Conservation (phyloP, 2,329 filamentous ascomycete genomes). For the Apiospora pterosperma region DNA sequence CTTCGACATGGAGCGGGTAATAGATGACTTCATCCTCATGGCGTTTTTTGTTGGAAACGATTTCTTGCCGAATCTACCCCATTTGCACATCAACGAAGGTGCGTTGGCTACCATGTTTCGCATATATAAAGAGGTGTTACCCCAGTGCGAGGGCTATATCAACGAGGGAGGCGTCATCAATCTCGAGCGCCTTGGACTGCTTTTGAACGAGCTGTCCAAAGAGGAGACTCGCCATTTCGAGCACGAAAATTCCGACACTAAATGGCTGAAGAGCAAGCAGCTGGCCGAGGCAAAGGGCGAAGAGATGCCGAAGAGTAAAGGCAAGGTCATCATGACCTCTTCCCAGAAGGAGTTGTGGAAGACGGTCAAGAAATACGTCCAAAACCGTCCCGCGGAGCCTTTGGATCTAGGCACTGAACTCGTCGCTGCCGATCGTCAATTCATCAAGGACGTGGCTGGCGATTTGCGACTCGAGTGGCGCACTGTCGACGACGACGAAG, state of each 20-base stretch:
- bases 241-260: slow-evolving; percentile 79
- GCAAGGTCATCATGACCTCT: slow-evolving; percentile 71
- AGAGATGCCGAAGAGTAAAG: slow-evolving; percentile 52
- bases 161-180: slow-evolving; percentile 95
- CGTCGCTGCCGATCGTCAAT: slow-evolving; percentile 84
- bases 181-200: slow-evolving; percentile 69
- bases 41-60: slow-evolving; percentile 99
- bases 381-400: slow-evolving; percentile 59
- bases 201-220: slow-evolving; percentile 81
- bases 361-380: slow-evolving; percentile 78
- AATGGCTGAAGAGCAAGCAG: slow-evolving; percentile 88
- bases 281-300: slow-evolving; percentile 66
- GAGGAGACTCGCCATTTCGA: slow-evolving; percentile 95
- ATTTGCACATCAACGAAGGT: slow-evolving; percentile 97
- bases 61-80: slow-evolving; percentile 94
- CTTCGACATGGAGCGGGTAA: slow-evolving; percentile 93
- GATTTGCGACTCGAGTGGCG: slow-evolving; percentile 55
- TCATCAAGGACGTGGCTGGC: slow-evolving; percentile 81
- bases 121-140: slow-evolving; percentile 88
- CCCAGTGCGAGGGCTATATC: slow-evolving; percentile 87
- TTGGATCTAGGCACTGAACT: slow-evolving; percentile 72
- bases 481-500: slow-evolving; percentile 55
- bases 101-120: slow-evolving; percentile 96
- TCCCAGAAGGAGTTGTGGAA: slow-evolving; percentile 80
- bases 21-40: slow-evolving; percentile 99